A percentile compares a stretch with the other conserved stretches of the same genome.
phyloP scores from a whole-genome alignment of 352 stramenopile genomes.

The Phytophthora idaei region DNA sequence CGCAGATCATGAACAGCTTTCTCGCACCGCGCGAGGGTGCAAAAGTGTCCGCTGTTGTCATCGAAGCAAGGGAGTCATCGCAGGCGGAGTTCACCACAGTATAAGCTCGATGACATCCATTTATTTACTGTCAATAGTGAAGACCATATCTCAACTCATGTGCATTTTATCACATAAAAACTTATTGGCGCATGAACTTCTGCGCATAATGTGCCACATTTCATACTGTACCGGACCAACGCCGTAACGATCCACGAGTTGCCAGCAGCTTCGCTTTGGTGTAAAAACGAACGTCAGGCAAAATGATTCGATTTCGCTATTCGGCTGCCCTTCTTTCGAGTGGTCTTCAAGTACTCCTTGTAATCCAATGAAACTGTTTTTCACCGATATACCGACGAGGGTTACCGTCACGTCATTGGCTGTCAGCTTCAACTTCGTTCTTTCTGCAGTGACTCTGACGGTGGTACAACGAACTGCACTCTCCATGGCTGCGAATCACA shows the following conservation, averaged over 20 bases:
- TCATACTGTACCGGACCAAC: too few species aligned
- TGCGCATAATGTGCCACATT: too few species aligned
- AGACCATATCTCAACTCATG: too few species aligned
- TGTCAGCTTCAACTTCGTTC: slow-evolving; percentile 28
- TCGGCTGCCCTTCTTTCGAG: too few species aligned
- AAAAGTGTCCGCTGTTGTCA: neutral
- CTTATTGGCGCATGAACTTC: neutral
- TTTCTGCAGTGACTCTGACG: neutral
- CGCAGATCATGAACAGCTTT: slow-evolving; percentile 55
- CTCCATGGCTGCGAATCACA: slow-evolving; percentile 8
- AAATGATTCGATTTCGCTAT: too few species aligned
- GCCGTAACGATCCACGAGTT: too few species aligned
- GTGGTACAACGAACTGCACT: neutral
- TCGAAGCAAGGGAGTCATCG: neutral
- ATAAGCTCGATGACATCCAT: slow-evolving; percentile 5
- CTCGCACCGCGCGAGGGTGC: slow-evolving; percentile 33
- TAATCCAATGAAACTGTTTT: neutral
- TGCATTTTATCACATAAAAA: slow-evolving; percentile 28
- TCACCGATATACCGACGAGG: slow-evolving; percentile 15
- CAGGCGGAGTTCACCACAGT: neutral
- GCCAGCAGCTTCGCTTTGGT: neutral
- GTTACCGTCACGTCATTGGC: slow-evolving; percentile 26
- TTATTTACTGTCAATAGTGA: slow-evolving; percentile 11
- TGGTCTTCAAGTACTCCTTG: neutral
- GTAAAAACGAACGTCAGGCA: neutral